These are phyloP conservation scores for Termitomyces sp. DNA, from an alignment of 768 basidiomycete species.

Conservation along the genomic window DNA sequence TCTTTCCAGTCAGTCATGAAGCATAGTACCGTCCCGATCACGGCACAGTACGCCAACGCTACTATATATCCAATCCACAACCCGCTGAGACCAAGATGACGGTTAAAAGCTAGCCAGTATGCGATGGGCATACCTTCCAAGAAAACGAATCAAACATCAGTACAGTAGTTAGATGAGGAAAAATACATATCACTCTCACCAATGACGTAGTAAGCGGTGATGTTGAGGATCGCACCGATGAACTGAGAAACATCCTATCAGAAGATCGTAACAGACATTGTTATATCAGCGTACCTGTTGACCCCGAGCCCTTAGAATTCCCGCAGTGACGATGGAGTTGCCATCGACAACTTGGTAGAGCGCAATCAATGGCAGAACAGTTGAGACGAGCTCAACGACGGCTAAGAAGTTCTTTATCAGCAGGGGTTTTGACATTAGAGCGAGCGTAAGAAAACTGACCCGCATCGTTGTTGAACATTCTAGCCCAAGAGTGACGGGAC, in stretches of 20 bases:
- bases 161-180: no score
- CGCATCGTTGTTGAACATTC: slow-evolving; percentile 8
- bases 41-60: slow-evolving; percentile 41
- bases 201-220: slow-evolving; percentile 13
- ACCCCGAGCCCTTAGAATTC: slow-evolving; percentile 2
- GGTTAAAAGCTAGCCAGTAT: slow-evolving; percentile 53
- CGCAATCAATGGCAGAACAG: slow-evolving; percentile 32
- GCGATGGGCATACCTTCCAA: slow-evolving; percentile 58
- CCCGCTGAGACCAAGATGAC: slow-evolving; percentile 46
- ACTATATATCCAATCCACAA: slow-evolving; percentile 66
- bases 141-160: background rate
- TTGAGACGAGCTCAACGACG: slow-evolving; percentile 41
- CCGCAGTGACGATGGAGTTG: slow-evolving; percentile 1
- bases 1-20: slow-evolving; percentile 48
- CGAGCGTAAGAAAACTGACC: background rate
- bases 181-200: slow-evolving; percentile 2
- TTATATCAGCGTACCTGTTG: background rate
- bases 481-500: slow-evolving; percentile 8
- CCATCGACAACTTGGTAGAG: slow-evolving; percentile 1
- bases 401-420: slow-evolving; percentile 17
- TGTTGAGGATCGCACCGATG: slow-evolving; percentile 48
- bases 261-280: background rate
- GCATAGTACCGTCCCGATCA: slow-evolving; percentile 38
- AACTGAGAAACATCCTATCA: slow-evolving; percentile 35
- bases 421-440: background rate